A percentile compares a stretch with the other conserved stretches of the same genome.
Conservation (phyloP, 1,284 basidiomycete genomes). For the Phlebopus sp. region DNA sequence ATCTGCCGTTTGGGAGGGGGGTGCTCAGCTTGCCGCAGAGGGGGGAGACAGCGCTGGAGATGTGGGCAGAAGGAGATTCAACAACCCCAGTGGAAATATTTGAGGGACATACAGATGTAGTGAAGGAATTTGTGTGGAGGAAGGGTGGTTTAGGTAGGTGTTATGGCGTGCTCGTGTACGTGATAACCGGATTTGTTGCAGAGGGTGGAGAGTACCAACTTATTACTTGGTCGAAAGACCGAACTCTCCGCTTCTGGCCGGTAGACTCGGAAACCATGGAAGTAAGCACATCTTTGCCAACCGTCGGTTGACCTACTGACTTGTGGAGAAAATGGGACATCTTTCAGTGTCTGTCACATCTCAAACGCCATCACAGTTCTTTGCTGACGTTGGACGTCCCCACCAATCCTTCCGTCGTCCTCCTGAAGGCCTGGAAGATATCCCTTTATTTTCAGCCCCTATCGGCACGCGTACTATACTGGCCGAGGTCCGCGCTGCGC, state of each 20-base stretch:
- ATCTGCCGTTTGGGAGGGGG: conserved; percentile 91
- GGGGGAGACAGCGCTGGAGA: conserved; percentile 80
- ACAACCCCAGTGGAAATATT: conserved; percentile 69
- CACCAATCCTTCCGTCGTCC: conserved; percentile 48
- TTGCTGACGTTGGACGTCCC: conserved; percentile 14
- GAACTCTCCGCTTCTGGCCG: conserved; percentile 91
- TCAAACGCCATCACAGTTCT: conserved; percentile 29
- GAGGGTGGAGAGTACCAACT: conserved; percentile 83
- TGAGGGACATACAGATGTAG: conserved; percentile 88
- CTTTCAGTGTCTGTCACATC: conserved; percentile 14
- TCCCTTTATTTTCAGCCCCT: conserved; percentile 58
- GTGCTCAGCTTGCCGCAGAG: conserved; percentile 89
- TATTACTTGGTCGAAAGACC: conserved; percentile 96
- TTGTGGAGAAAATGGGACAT: conserved; percentile 44
- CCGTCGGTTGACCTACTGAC: background rate
- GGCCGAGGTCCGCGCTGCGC: conserved; percentile 62
- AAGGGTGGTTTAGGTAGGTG: conserved; percentile 53
- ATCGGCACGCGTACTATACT: conserved; percentile 64
- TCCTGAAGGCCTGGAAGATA: conserved; percentile 36
- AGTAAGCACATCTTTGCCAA: conserved; percentile 33
- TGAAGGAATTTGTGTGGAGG: conserved; percentile 98
- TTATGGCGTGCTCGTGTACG: conserved; percentile 5
- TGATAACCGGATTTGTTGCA: conserved; percentile 16
- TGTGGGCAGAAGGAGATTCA: conserved; percentile 64
- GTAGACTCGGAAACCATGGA: conserved; percentile 71